Evolutionary conservation across 495 filamentous ascomycete genomes (phyloP).

Genomic region (Podospora anserina): DNA sequence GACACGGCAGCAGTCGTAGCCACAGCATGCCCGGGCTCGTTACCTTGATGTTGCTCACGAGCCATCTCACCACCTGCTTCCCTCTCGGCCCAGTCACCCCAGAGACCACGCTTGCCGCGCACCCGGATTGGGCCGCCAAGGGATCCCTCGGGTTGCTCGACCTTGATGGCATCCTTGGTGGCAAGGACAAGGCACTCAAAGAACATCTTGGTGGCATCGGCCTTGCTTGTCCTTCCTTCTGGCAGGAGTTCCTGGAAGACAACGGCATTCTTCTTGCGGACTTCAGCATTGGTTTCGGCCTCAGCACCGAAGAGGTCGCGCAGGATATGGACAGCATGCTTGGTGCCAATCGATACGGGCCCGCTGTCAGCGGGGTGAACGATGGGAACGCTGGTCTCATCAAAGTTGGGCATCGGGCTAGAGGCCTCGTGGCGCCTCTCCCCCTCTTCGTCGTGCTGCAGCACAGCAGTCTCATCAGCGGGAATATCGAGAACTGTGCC

Average conservation of each 20-base stretch:
- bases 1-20: constrained; percentile 30
- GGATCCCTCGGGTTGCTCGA: constrained; percentile 76
- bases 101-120: constrained; percentile 82
- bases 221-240: constrained; percentile 68
- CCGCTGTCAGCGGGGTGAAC: constrained; percentile 77
- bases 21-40: constrained; percentile 31
- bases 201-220: constrained; percentile 98
- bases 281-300: constrained; percentile 55
- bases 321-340: constrained; percentile 92
- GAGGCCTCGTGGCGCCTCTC: constrained; percentile 41
- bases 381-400: constrained; percentile 70
- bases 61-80: constrained; percentile 61
- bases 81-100: constrained; percentile 93
- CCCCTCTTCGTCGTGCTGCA: constrained; percentile 53
- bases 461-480: constrained; percentile 50
- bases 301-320: constrained; percentile 76
- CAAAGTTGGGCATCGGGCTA: constrained; percentile 55
- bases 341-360: constrained; percentile 82
- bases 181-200: constrained; percentile 94
- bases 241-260: constrained; percentile 91
- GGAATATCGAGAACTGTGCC: constrained; percentile 63
- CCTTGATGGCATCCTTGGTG: constrained; percentile 95
- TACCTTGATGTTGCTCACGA: constrained; percentile 34
- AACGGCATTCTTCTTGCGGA: constrained; percentile 72
- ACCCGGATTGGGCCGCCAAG: constrained; percentile 77